These are phyloP conservation scores for Zasmidium angulare DNA, from an alignment of 2,329 filamentous ascomycete species.

Conservation along the genomic window DNA sequence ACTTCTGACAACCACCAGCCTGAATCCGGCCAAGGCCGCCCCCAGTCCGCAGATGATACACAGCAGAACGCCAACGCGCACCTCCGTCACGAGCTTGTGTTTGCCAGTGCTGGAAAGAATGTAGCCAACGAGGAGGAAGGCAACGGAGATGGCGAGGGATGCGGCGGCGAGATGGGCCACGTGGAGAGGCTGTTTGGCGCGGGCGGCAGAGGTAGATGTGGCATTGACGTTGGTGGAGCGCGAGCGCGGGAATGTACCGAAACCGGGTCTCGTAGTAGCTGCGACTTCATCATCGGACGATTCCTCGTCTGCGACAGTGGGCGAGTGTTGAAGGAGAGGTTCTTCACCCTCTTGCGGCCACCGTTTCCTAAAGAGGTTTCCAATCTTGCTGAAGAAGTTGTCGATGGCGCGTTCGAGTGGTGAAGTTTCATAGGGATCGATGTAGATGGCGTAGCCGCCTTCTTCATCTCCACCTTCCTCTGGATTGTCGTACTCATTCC, in stretches of 20 bases:
- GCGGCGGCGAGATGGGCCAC: conserved; percentile 37
- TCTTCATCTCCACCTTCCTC: conserved; percentile 59
- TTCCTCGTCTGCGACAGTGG: conserved; percentile 24
- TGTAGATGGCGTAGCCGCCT: conserved; percentile 69
- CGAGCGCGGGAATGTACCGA: conserved; percentile 18
- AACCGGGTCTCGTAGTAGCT: conserved; percentile 9
- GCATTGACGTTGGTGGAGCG: not conserved
- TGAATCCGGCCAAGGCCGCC: conserved; percentile 62
- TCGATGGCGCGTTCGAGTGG: conserved; percentile 55
- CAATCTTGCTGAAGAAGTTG: conserved; percentile 54
- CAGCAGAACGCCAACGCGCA: conserved; percentile 70
- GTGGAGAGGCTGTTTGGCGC: not conserved
- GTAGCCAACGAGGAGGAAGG: conserved; percentile 64
- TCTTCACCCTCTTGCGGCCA: conserved; percentile 29
- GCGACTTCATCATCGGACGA: conserved; percentile 33
- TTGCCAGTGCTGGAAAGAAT: conserved; percentile 68
- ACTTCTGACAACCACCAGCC: conserved; percentile 57
- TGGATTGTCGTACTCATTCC: conserved; percentile 85
- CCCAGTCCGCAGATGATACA: conserved; percentile 67
- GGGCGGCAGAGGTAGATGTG: too few species aligned
- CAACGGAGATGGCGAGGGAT: conserved; percentile 46
- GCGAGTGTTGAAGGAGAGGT: conserved; percentile 16
- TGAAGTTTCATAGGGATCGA: conserved; percentile 68
- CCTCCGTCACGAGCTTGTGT: conserved; percentile 66
- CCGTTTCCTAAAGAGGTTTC: conserved; percentile 34